Base-by-base conservation (phyloP, 2,329 filamentous ascomycete genomes). In the Tolypocladium capitatum region DNA sequence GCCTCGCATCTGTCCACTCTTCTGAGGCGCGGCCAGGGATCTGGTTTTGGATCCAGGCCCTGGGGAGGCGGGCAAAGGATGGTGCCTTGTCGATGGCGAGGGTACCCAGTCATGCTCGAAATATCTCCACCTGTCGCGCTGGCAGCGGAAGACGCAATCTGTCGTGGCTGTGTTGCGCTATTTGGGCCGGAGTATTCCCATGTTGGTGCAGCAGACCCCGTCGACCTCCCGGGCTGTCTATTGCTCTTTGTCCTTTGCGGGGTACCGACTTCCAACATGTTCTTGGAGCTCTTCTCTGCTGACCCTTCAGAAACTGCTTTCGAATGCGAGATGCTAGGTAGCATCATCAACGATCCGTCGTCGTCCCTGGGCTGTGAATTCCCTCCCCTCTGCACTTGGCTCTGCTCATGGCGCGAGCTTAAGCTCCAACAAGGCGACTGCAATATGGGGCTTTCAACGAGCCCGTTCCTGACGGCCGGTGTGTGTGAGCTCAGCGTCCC, bases 11-110 rank as follows among this genome's bases (percentile, higher is more conserved):
- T 20, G 21, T 28, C 44, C 7, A 53, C 50, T 34, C 28, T 50
- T 27, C 43, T 43, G 16, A 55, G 46, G 21, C 21, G 24, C 7
- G 51, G 53, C 53, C 53, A 53, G 11, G 49, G 33, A 14, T 55
- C 53, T 16, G 50, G 41, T 27, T 43, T 28, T n/a, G 30, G 1
- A 24, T 43, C 30, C 5, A 34, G 21, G 16, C 36, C 44, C 16
- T 43, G 45, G 9, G 50, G 14, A 14, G 35, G 44, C 11, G 42
- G n/a, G 34, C 51, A 55, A 18, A 53, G 44, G 10, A 46, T 31
- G 21, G 53, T 53, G 35, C 48, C 46, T 24, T 47, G 47, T 35
- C 51, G 49, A 33, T 53, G 51, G 16, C 40, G 47, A 27, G 16
- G 48, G 36, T 48, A 51, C 0, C 48, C 50, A 11, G 48, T 50